phyloP scores from a whole-genome alignment of 2,329 filamentous ascomycete genomes.

The Cephalotrichum gorgonifer region DNA sequence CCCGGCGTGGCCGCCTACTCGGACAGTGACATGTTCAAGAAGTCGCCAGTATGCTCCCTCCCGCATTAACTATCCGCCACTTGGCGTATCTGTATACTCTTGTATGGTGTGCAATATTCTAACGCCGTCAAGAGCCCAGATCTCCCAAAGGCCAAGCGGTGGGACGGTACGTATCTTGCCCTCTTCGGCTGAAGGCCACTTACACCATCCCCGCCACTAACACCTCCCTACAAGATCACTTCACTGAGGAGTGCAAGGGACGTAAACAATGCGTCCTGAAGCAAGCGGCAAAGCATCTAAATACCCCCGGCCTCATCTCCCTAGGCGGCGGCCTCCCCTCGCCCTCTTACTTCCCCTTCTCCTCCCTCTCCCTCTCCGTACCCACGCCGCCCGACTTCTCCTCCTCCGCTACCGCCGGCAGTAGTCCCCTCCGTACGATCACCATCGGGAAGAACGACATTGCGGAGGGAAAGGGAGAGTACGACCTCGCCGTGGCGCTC shows the following conservation, averaged over 20 bases:
- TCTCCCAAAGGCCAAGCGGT: slow-evolving; percentile 71
- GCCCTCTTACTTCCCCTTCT: slow-evolving; percentile 85
- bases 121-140: slow-evolving; percentile 21
- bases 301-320: slow-evolving; percentile 76
- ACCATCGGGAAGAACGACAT: slow-evolving; percentile 73
- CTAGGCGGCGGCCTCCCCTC: slow-evolving; percentile 87
- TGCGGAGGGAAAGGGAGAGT: slow-evolving; percentile 16
- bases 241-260: slow-evolving; percentile 52
- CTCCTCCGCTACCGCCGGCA: slow-evolving; percentile 64
- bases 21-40: slow-evolving; percentile 64
- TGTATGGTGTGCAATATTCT: not conserved
- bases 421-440: slow-evolving; percentile 40
- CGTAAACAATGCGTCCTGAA: slow-evolving; percentile 67
- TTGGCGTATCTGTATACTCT: not conserved
- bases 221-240: slow-evolving; percentile 32
- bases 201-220: slow-evolving; percentile 4
- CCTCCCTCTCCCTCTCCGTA: slow-evolving; percentile 64
- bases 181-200: not conserved
- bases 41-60: slow-evolving; percentile 13
- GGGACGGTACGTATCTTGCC: slow-evolving; percentile 59
- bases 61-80: not conserved
- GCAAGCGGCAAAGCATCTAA: slow-evolving; percentile 66
- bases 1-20: slow-evolving; percentile 68
- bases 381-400: slow-evolving; percentile 45
- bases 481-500: slow-evolving; percentile 76